Conservation (phyloP, 495 filamentous ascomycete species). For the Geoglossum glabrum region DNA sequence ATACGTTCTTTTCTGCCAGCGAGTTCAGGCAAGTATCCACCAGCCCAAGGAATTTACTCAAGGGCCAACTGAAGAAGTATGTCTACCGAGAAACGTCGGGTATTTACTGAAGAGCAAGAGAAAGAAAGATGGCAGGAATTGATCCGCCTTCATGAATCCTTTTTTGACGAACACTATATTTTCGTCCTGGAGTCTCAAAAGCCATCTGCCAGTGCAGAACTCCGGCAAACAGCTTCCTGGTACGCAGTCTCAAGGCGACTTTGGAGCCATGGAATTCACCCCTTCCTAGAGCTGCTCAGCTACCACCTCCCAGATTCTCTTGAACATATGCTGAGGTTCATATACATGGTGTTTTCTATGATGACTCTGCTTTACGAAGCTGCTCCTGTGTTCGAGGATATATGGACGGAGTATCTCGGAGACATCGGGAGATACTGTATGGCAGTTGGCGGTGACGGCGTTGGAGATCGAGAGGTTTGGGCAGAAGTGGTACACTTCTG, state of each 20-base stretch:
- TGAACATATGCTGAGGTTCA: constrained; percentile 70
- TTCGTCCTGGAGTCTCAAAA: constrained; percentile 67
- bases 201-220: constrained; percentile 37
- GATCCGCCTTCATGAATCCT: constrained; percentile 47
- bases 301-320: constrained; percentile 45
- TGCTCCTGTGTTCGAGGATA: constrained; percentile 55
- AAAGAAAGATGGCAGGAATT: constrained; percentile 57
- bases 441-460: constrained; percentile 57
- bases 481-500: constrained; percentile 53
- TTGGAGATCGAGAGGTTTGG: constrained; percentile 59
- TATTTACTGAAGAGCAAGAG: no score
- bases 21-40: no score
- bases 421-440: constrained; percentile 57
- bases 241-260: constrained; percentile 67
- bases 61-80: no score
- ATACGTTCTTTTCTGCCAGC: no score
- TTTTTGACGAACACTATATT: constrained; percentile 63
- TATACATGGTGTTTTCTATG: constrained; percentile 69
- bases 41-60: no score
- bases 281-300: constrained; percentile 52
- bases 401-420: constrained; percentile 74
- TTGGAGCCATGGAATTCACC: constrained; percentile 71
- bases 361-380: constrained; percentile 62
- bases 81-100: no score
- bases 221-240: constrained; percentile 39